Evolutionary conservation across 2,329 filamentous ascomycete species (phyloP).

Genomic region (Scytalidium sp.): DNA sequence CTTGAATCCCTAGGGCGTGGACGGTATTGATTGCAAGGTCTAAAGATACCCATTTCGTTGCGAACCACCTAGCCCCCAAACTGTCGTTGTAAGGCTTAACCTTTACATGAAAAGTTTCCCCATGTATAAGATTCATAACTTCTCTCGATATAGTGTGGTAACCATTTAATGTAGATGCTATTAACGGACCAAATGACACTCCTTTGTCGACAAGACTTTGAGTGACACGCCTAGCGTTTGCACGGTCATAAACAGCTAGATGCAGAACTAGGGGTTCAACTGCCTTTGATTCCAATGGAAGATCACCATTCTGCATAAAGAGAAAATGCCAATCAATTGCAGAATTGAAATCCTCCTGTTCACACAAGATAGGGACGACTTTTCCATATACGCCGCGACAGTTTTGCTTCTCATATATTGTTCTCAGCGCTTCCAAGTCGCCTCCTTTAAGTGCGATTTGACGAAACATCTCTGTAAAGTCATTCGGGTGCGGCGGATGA

Average conservation of each 20-base stretch:
- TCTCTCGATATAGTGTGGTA: constrained; percentile 22
- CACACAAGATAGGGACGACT: constrained; percentile 37
- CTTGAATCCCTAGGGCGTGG: constrained; percentile 65
- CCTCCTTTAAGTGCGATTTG: constrained; percentile 16
- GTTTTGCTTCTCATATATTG: constrained; percentile 35
- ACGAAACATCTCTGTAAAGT: constrained; percentile 32
- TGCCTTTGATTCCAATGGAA: constrained; percentile 34
- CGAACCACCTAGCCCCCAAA: constrained; percentile 79
- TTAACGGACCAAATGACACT: constrained; percentile 15
- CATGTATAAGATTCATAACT: constrained; percentile 29
- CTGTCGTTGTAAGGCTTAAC: constrained; percentile 59
- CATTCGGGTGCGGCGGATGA: constrained; percentile 30
- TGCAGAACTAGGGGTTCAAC: constrained; percentile 38
- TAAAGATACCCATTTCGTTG: constrained; percentile 69
- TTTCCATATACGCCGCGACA: constrained; percentile 39
- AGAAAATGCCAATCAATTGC: constrained; percentile 44
- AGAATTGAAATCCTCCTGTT: constrained; percentile 30
- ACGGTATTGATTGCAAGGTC: constrained; percentile 70
- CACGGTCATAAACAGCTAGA: constrained; percentile 29
- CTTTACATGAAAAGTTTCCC: constrained; percentile 22
- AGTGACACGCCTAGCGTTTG: constrained; percentile 18
- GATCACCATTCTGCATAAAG: constrained; percentile 36
- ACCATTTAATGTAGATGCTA: constrained; percentile 8
- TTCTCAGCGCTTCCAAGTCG: constrained; percentile 33
- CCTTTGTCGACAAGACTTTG: constrained; percentile 21